These are phyloP conservation scores for Calcarisporium arbuscula DNA, from an alignment of 2,329 filamentous ascomycete species.

Conservation along the genomic window DNA sequence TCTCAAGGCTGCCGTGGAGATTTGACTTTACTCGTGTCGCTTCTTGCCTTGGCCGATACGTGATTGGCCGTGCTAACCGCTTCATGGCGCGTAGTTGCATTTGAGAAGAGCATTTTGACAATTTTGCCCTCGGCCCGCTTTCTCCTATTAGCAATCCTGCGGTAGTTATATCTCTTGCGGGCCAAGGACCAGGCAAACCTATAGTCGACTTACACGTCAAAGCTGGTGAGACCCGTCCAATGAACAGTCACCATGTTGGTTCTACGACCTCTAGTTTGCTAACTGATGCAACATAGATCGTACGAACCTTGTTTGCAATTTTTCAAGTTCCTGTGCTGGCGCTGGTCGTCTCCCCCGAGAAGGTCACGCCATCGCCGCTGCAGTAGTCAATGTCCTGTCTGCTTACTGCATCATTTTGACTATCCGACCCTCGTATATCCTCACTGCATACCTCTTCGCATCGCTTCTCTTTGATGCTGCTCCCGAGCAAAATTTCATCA, in stretches of 20 bases:
- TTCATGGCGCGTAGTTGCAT: conserved; percentile 20
- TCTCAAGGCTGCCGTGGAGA: conserved; percentile 21
- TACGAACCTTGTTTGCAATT: conserved; percentile 15
- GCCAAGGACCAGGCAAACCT: conserved; percentile 17
- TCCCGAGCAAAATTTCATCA: too few species aligned
- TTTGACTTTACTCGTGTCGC: conserved; percentile 24
- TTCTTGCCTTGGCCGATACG: too few species aligned
- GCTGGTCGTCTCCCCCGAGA: conserved; percentile 17
- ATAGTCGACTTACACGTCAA: conserved; percentile 19
- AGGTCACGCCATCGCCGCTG: conserved; percentile 20
- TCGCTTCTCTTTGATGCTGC: conserved; percentile 26
- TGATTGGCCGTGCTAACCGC: conserved; percentile 7
- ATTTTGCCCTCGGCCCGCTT: conserved; percentile 18
- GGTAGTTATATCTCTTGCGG: conserved; percentile 17
- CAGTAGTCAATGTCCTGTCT: conserved; percentile 20
- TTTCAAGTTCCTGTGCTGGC: conserved; percentile 19
- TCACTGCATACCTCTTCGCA: conserved; percentile 22
- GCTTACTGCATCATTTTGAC: conserved; percentile 22
- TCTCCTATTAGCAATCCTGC: conserved; percentile 15
- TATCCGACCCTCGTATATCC: conserved; percentile 23
- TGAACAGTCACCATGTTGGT: not conserved
- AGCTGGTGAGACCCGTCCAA: conserved; percentile 22
- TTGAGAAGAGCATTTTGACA: conserved; percentile 22
- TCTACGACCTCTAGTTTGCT: too few species aligned
- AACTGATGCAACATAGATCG: conserved; percentile 11